Evolutionary conservation across 345 rosid genomes (phyloP), one percentile per base, ranked within the genome.

Genomic region (Barbarea vulgaris): DNA sequence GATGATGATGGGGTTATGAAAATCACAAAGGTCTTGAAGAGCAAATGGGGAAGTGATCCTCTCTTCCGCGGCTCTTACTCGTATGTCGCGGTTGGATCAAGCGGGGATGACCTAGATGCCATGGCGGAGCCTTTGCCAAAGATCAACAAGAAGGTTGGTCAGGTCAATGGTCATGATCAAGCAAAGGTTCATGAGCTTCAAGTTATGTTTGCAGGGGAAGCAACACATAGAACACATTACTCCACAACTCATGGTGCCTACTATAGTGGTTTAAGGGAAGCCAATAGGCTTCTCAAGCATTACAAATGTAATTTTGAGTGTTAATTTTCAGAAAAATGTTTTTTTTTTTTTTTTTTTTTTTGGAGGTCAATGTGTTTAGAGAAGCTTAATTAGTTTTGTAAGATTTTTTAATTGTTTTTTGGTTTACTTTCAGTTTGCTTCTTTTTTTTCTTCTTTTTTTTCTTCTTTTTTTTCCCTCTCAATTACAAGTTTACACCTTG

Each of bases 201-300:
- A 74, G 81, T 92, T 39, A 83, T 95, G 75, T 95, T 95, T 85
- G 99, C 99, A 60, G 99, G 99, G 73, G 99, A 95, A 72, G 97
- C 93, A 53, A 95, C 99, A 17, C 97, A 95, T 69, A 87, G 97
- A 83, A 91, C 92, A 41, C 97, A 95, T 66, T 95, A 95, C 73
- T 95, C 99, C 4, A 92, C 99, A 4, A 91, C 99, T 46, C 99
- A 95, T 63, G 99, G 99, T 36, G 99, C 99, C 65, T 95, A 91
- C 80, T 87, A 82, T 74, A 95, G 99, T 81, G 97, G 96, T 39
- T 82, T 92, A 60, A 95, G 97, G 42, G 97, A 95, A 87, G 97
- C 99, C 81, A 81, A 82, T 80, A 87, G 99, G 88, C 93, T 95
- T 82, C 96, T 95, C 65, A 83, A 91, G 82, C 91, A 92, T 78